A percentile compares a stretch with the other conserved stretches of the same genome.
phyloP scores from a whole-genome alignment of 2,329 filamentous ascomycete genomes.

The Parastagonospora nodorum region DNA sequence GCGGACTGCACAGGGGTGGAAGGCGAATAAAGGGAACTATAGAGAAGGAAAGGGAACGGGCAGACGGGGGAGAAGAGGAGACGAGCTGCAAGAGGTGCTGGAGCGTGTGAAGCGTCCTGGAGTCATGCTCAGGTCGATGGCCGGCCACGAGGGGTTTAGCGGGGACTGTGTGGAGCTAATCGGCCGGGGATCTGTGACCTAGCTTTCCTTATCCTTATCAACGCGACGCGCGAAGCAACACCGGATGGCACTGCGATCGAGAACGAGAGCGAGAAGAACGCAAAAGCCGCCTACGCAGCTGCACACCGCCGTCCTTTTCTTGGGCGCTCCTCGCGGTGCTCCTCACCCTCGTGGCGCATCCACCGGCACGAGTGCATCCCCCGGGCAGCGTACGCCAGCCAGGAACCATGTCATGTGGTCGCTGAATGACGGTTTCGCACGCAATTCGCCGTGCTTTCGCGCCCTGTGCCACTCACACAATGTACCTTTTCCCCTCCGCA shows the following conservation, averaged over 20 bases:
- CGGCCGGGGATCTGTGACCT: too few relatives aligned
- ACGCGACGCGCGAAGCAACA: background rate
- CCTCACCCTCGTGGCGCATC: conserved; percentile 14
- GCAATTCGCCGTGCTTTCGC: conserved; percentile 26
- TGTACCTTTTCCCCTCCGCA: background rate
- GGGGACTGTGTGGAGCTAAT: background rate
- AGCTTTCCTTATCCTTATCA: conserved; percentile 1
- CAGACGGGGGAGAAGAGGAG: conserved; percentile 12
- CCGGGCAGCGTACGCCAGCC: conserved; percentile 2
- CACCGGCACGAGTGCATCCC: conserved; percentile 7
- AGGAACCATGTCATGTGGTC: conserved; percentile 26
- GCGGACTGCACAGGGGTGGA: background rate
- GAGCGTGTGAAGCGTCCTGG: conserved; percentile 10
- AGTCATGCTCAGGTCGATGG: conserved; percentile 15
- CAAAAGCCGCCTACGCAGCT: conserved; percentile 4
- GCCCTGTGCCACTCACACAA: conserved; percentile 18
- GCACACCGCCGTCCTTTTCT: conserved; percentile 2
- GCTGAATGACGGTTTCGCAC: conserved; percentile 30
- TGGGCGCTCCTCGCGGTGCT: conserved; percentile 6
- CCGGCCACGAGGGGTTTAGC: conserved; percentile 1
- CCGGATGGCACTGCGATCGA: background rate
- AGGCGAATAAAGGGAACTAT: conserved; percentile 3
- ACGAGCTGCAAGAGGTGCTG: conserved; percentile 17
- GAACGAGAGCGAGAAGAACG: background rate
- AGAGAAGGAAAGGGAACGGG: conserved; percentile 10